These are phyloP conservation scores for Aspergillus chevalieri DNA, from an alignment of 2,329 filamentous ascomycete genomes.

Conservation along the genomic window DNA sequence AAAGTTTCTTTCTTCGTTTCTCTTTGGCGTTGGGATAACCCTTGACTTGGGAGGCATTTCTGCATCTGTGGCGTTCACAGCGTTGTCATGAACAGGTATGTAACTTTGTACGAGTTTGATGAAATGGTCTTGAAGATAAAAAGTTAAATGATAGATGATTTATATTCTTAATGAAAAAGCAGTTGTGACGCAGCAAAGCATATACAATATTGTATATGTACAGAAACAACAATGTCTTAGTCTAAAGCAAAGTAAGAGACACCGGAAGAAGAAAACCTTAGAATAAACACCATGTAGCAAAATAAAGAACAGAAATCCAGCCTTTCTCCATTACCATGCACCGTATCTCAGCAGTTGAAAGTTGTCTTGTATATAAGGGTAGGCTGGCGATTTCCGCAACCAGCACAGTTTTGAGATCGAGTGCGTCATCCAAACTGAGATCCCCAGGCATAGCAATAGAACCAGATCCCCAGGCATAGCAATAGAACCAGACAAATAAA, in stretches of 20 bases:
- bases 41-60: not conserved
- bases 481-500: not conserved
- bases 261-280: slow-evolving; percentile 1
- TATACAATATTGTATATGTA: not conserved
- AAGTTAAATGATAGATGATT: not conserved
- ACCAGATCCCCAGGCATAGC: not conserved
- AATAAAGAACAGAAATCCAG: not conserved
- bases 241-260: not conserved
- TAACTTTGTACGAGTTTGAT: not conserved
- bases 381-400: no score
- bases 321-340: not conserved
- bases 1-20: not conserved
- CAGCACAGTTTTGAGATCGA: not conserved
- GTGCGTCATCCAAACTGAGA: not conserved
- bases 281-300: not conserved
- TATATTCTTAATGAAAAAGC: not conserved
- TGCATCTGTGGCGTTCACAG: slow-evolving; percentile 5
- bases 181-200: not conserved
- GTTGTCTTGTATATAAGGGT: no score
- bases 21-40: not conserved
- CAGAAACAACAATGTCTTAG: not conserved
- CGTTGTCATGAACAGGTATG: not conserved
- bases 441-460: not conserved
- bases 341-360: not conserved
- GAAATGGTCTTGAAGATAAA: not conserved